A percentile compares a stretch with the other conserved stretches of the same genome.
phyloP scores from a whole-genome alignment of 1,139 yeast species.

The Suhomyces panamericanus region DNA sequence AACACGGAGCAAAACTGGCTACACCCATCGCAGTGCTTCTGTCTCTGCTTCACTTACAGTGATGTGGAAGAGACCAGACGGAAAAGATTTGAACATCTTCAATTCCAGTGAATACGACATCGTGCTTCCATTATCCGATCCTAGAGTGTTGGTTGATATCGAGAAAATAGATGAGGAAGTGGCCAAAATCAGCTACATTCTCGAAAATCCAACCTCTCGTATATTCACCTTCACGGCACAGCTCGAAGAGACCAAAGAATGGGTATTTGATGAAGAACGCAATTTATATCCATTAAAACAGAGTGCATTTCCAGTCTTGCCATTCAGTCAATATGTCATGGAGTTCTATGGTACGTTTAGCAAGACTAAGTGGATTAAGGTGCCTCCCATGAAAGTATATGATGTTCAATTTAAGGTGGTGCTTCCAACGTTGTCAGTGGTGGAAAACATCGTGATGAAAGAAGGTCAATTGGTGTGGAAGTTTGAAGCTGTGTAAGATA shows the following conservation, averaged over 20 bases:
- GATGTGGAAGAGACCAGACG: conserved; percentile 35
- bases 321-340: conserved; percentile 55
- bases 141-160: conserved; percentile 55
- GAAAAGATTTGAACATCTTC: conserved; percentile 25
- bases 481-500: neutral
- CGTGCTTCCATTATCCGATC: conserved; percentile 64
- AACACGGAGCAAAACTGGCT: conserved; percentile 43
- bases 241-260: conserved; percentile 25
- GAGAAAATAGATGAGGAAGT: conserved; percentile 18
- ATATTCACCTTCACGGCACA: conserved; percentile 63
- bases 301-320: conserved; percentile 54
- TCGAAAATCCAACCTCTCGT: conserved; percentile 76
- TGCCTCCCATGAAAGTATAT: conserved; percentile 61
- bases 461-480: conserved; percentile 11
- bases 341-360: conserved; percentile 33
- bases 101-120: conserved; percentile 46
- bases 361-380: conserved; percentile 28
- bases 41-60: conserved; percentile 28
- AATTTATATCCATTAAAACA: conserved; percentile 32
- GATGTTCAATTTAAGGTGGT: conserved; percentile 68
- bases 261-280: conserved; percentile 32
- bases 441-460: conserved; percentile 24
- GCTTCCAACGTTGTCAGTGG: conserved; percentile 54
- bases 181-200: conserved; percentile 44
- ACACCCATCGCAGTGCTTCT: conserved; percentile 41